Base-by-base conservation (phyloP, 2,329 filamentous ascomycete species). In the Ophiostoma perfectum region DNA sequence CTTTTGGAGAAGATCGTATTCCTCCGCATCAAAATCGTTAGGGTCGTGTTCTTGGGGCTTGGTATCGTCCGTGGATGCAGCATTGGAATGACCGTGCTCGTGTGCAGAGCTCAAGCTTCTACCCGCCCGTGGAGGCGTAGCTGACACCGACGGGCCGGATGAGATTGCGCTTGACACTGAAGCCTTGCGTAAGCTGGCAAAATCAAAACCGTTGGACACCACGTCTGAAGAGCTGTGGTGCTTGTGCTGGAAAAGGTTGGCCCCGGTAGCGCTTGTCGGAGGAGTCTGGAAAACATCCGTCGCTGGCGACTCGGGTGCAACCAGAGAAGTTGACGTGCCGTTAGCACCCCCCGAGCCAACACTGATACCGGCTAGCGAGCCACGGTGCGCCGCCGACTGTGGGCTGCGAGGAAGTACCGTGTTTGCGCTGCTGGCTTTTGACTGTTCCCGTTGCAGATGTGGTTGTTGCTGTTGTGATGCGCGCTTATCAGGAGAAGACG, bases 1-100 rank as follows among this genome's bases (percentile, higher is more conserved):
- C 75, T 92, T 86, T 72, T 88, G 84, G 41, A 92, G 79, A 5
- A 92, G 79, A 55, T 87, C 86, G 70, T 87, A 85, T 75, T 93
- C 90, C 8, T 83, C 84, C 4, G 88, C 88, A 74, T 91, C 89
- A 39, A 85, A 81, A 47, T 85, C 84, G 39, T 81, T 75, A 66
- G 66, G 47, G 12, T 67, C 68, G 38, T 67, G 55, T 3, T 68
- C 52, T 2, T 70, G 9, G 0, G 14, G 64, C 5, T 16, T 36
- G 0, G 38, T 14, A 39, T 45, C 80, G 74, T 16, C 78, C 75
- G 66, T 38, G 4, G 45, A 38, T 5, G 58, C 58, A 5, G 9
- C 12, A 18, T 45, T 69, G 52, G 64, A 62, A 5, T 42, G 27
- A 2, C 66, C n/a, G 67, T 73, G 73, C 11, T 78, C 76, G n/a